These are phyloP conservation scores for Diaporthe destruens DNA, from an alignment of 2,329 filamentous ascomycete species.

Conservation along the genomic window DNA sequence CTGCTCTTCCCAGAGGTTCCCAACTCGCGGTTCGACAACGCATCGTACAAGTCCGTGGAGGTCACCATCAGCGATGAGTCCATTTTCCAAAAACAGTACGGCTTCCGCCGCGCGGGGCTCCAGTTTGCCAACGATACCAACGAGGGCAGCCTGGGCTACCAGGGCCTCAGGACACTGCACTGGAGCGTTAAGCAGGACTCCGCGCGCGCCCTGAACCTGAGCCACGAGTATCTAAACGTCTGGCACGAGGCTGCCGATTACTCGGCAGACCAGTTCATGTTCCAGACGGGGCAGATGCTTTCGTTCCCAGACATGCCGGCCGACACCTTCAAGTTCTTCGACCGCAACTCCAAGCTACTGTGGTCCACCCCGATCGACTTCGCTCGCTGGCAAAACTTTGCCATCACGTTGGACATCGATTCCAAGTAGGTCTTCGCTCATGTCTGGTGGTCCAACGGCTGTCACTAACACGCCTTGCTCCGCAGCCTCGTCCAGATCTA, in stretches of 20 bases:
- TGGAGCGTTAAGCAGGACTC: conserved; percentile 53
- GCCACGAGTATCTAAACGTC: conserved; percentile 53
- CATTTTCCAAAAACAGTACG: conserved; percentile 60
- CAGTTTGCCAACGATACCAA: conserved; percentile 58
- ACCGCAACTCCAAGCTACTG: conserved; percentile 54
- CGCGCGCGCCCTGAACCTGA: conserved; percentile 51
- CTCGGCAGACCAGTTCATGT: conserved; percentile 55
- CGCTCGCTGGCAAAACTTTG: conserved; percentile 72
- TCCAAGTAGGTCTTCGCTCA: conserved; percentile 60
- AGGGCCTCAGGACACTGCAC: conserved; percentile 53
- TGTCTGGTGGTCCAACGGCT: not conserved
- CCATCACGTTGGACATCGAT: conserved; percentile 65
- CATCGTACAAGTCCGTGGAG: conserved; percentile 53
- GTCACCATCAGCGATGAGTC: conserved; percentile 59
- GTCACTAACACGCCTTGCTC: not conserved
- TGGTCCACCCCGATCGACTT: conserved; percentile 58
- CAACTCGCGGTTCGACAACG: conserved; percentile 55
- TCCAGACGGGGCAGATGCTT: conserved; percentile 52
- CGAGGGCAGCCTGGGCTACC: conserved; percentile 51
- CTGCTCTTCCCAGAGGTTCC: conserved; percentile 49
- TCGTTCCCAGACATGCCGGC: conserved; percentile 52
- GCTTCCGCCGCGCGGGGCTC: conserved; percentile 60
- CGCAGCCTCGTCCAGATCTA: conserved; percentile 66
- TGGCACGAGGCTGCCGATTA: conserved; percentile 55
- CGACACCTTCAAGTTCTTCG: conserved; percentile 57